Conservation (phyloP, 169 alveolate genomes). For the Plasmodium ovale region DNA sequence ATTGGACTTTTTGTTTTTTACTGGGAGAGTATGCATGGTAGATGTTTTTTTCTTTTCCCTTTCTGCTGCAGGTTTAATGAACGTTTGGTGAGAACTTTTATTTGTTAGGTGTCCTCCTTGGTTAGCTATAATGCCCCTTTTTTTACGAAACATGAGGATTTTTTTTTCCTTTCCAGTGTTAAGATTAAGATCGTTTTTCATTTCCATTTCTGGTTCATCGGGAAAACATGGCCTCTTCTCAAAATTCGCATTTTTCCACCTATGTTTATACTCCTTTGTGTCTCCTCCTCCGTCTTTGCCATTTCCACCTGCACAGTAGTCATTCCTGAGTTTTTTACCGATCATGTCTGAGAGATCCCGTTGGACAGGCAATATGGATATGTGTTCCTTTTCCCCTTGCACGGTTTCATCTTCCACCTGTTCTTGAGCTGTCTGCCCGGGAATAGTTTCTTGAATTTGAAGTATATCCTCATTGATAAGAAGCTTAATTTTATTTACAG, state of each 20-base stretch:
- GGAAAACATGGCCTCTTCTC: no score
- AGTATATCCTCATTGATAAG: conserved; percentile 9
- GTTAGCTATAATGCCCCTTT: background rate
- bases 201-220: no score
- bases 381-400: background rate
- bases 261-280: background rate
- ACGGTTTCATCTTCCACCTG: background rate
- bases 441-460: background rate
- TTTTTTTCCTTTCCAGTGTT: background rate
- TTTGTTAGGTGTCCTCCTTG: background rate
- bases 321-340: no score
- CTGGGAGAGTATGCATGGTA: no score
- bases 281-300: background rate
- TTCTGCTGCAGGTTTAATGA: background rate
- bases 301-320: background rate
- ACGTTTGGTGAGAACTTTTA: background rate
- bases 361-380: no score
- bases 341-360: no score
- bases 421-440: background rate
- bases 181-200: no score
- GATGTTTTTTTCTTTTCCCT: background rate
- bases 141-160: background rate
- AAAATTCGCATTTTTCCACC: no score
- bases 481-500: conserved; percentile 1
- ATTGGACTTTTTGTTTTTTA: no score